phyloP scores from a whole-genome alignment of 2,329 filamentous ascomycete species.

The Ascomycota sp. region DNA sequence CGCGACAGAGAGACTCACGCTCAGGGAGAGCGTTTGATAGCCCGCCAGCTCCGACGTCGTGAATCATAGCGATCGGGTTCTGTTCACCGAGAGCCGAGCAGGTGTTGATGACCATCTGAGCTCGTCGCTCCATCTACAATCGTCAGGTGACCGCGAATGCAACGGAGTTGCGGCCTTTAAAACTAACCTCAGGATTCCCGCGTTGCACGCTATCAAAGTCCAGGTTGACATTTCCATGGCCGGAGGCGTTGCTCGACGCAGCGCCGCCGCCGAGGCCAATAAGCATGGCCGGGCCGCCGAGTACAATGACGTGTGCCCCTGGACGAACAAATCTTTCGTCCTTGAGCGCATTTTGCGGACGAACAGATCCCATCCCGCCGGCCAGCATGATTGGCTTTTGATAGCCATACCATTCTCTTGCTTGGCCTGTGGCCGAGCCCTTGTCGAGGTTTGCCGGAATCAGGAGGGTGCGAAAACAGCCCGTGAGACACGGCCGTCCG shows the following conservation, averaged over 20 bases:
- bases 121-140: slow-evolving; percentile 56
- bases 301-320: slow-evolving; percentile 78
- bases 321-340: slow-evolving; percentile 56
- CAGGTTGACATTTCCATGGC: slow-evolving; percentile 73
- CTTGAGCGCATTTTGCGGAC: slow-evolving; percentile 82
- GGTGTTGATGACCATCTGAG: slow-evolving; percentile 95
- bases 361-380: slow-evolving; percentile 79
- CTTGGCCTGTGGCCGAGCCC: slow-evolving; percentile 18
- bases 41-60: slow-evolving; percentile 90
- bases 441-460: slow-evolving; percentile 16
- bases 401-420: slow-evolving; percentile 51
- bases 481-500: slow-evolving; percentile 69
- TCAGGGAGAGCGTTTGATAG: slow-evolving; percentile 59
- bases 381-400: slow-evolving; percentile 99
- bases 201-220: slow-evolving; percentile 96
- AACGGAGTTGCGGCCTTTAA: too few species aligned
- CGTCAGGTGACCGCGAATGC: background rate
- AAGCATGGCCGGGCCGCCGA: slow-evolving; percentile 92
- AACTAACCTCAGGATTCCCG: slow-evolving; percentile 58
- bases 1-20: slow-evolving; percentile 9
- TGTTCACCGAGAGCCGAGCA: slow-evolving; percentile 67
- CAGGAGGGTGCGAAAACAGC: slow-evolving; percentile 81
- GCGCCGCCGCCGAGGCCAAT: slow-evolving; percentile 92
- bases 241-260: slow-evolving; percentile 75
- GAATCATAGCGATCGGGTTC: slow-evolving; percentile 90